Evolutionary conservation across 1,284 basidiomycete species (phyloP), one percentile per base, ranked within the genome.

Genomic region (Retiboletus flavoniger): DNA sequence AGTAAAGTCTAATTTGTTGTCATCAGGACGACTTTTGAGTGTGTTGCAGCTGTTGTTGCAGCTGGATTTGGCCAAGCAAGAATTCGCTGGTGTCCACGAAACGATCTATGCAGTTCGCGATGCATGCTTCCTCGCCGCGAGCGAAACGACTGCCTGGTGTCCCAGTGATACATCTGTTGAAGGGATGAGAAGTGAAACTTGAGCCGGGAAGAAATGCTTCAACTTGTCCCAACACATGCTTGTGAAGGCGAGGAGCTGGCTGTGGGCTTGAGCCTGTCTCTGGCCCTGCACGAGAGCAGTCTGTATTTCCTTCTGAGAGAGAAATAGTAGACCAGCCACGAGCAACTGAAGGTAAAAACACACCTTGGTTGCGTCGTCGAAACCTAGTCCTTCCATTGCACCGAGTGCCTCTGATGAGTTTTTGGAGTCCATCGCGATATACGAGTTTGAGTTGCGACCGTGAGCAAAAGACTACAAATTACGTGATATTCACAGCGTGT

Each of bases 21-120:
- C 58, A 61, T 53, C 39, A 51, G 44, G 54, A 42, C 42, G 51
- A 47, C 49, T 66, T 63, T 58, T 63, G 63, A 58, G 57, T 51
- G 40, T 72, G 70, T 56, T 70, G 66, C 50, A 78, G 68, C 63
- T 75, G 69, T 48, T 72, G 72, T 47, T 78, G 74, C 54, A 77
- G 81, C 55, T 95, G 89, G 53, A 98, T 82, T 69, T 86, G 83
- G 67, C 85, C 85, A 60, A 98, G 86, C 74, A 96, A 82, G 75
- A 83, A 93, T 48, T 95, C 74, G 64, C 88, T 93, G n/a, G 91
- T 87, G 74, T 98, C 95, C 62, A 98, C 78, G 78, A 98, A 98
- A 54, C 95, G 82, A 61, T 94, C 93, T 44, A 97, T 95, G 67
- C 94, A 98, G 75, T 96, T 96, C 56, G 82, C 78, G 44, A 98